Evolutionary conservation across 768 basidiomycete genomes (phyloP).

Genomic region (Stropharia rugosoannulata): DNA sequence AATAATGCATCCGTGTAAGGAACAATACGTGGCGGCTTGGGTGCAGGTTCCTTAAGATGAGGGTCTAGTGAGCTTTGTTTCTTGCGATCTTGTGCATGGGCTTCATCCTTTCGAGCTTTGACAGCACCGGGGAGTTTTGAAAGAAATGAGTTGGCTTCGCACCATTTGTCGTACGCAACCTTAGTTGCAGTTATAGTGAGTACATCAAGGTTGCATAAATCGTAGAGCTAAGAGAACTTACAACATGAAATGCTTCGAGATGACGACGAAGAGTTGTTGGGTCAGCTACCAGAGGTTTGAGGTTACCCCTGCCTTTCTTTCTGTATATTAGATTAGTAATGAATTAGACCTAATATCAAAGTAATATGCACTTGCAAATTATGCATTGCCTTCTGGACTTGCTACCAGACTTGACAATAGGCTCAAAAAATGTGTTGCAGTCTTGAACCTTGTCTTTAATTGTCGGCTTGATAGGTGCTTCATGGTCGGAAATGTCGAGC

Average conservation of each 20-base stretch:
- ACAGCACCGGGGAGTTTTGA: constrained; percentile 12
- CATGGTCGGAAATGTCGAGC: no score
- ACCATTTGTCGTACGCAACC: constrained; percentile 6
- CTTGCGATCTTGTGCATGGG: not conserved
- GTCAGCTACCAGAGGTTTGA: not conserved
- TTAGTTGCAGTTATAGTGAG: not conserved
- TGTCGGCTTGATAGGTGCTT: no score
- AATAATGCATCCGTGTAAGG: constrained; percentile 10
- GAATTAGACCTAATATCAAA: no score
- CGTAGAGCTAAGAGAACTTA: no score
- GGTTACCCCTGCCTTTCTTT: not conserved
- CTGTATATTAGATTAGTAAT: not conserved
- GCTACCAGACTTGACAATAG: no score
- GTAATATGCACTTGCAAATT: no score
- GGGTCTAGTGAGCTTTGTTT: not conserved
- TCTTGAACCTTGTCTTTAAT: no score
- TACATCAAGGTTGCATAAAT: no score
- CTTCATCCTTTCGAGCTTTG: not conserved
- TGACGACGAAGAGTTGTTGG: not conserved
- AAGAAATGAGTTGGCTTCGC: constrained; percentile 4
- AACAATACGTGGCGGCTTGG: not conserved
- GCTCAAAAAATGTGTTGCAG: no score
- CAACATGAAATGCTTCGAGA: not conserved
- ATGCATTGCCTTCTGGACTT: no score
- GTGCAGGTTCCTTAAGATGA: not conserved